phyloP scores from a whole-genome alignment of 139 green algal species.

The Coccomyxa sp. region DNA sequence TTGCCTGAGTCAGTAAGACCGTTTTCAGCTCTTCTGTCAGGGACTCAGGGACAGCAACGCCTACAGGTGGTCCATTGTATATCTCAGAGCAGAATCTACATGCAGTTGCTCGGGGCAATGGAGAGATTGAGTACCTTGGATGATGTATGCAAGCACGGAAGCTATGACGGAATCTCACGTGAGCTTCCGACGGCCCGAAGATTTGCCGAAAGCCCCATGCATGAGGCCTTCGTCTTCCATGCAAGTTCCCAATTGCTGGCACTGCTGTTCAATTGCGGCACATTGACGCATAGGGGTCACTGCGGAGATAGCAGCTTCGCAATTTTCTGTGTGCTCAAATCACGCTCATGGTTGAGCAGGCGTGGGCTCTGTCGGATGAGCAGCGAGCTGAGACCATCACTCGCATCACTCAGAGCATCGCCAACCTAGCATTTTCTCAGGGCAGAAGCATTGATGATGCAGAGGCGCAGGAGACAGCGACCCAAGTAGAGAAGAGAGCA shows the following conservation, averaged over 20 bases:
- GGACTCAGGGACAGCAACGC: background rate
- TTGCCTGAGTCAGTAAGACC: no score
- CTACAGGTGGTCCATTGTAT: background rate
- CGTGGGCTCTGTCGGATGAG: slow-evolving; percentile 50
- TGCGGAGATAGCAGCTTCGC: background rate
- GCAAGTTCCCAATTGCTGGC: background rate
- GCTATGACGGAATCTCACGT: background rate
- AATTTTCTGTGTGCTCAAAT: background rate
- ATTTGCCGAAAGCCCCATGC: no score
- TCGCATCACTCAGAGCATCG: slow-evolving; percentile 55
- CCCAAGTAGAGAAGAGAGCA: slow-evolving; percentile 65
- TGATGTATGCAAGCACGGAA: background rate
- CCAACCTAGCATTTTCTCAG: slow-evolving; percentile 54
- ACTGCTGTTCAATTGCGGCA: background rate
- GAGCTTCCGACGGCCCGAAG: no score
- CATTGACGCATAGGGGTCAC: background rate
- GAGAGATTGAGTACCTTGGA: background rate
- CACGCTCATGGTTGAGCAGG: slow-evolving; percentile 10
- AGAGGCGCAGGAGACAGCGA: slow-evolving; percentile 31
- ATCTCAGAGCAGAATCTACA: background rate
- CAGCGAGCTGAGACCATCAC: slow-evolving; percentile 56
- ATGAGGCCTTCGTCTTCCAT: no score
- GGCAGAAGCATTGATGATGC: slow-evolving; percentile 39
- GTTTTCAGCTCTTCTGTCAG: background rate
- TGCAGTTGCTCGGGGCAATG: background rate